Conservation (phyloP, 345 rosid genomes). For the Pugionium cornutum region DNA sequence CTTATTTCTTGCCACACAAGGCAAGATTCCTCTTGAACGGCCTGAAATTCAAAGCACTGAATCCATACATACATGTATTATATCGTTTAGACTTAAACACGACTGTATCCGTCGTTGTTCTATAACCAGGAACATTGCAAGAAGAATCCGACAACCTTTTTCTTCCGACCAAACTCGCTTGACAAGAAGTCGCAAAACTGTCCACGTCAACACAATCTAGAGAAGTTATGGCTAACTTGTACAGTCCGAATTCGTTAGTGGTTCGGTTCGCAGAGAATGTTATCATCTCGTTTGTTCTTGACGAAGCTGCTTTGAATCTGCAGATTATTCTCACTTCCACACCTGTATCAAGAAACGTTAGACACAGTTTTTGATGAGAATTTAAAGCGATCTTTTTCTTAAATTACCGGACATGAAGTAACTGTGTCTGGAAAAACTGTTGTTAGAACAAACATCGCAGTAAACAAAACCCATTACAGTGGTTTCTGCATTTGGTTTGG, state of each 20-base stretch:
- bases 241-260: constrained; percentile 73
- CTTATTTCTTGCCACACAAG: constrained; percentile 55
- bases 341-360: constrained; percentile 47
- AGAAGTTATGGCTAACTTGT: constrained; percentile 72
- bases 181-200: constrained; percentile 63
- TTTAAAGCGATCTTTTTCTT: too few relatives aligned
- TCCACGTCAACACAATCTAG: constrained; percentile 74
- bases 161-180: constrained; percentile 58
- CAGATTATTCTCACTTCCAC: constrained; percentile 86
- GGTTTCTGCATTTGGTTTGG: constrained; percentile 50
- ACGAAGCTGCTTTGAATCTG: constrained; percentile 64
- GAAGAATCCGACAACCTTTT: constrained; percentile 51
- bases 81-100: constrained; percentile 61
- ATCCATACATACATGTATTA: constrained; percentile 76
- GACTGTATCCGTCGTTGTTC: constrained; percentile 70
- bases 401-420: constrained; percentile 87
- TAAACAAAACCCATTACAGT: constrained; percentile 89
- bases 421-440: constrained; percentile 91
- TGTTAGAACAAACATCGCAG: constrained; percentile 96
- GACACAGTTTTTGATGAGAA: neutral
- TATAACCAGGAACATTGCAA: constrained; percentile 84
- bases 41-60: constrained; percentile 71
- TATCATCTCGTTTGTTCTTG: constrained; percentile 61
- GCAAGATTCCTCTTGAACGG: constrained; percentile 59
- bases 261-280: constrained; percentile 83